Evolutionary conservation across 805 yeast species (phyloP).

Genomic region (Hanseniaspora meyeri): DNA sequence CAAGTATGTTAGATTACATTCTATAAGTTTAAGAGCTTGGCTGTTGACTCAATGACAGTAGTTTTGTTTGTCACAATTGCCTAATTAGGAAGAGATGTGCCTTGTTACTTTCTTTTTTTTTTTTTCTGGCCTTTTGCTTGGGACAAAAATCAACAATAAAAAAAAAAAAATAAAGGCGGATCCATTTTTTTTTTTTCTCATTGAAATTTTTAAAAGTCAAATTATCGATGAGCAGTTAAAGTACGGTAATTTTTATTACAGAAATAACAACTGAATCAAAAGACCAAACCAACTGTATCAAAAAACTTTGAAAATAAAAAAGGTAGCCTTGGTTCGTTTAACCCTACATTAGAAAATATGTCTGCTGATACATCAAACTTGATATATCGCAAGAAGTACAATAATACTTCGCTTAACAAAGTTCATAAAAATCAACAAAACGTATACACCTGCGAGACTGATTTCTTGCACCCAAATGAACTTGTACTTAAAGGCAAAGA

Average conservation of each 20-base stretch:
- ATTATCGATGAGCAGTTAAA: conserved; percentile 33
- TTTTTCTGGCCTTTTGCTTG: not conserved
- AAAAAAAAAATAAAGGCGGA: not conserved
- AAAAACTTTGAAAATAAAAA: too few relatives aligned
- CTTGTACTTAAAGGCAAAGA: not conserved
- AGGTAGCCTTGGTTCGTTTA: not conserved
- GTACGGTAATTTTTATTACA: too few relatives aligned
- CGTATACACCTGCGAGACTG: conserved; percentile 2
- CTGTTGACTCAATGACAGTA: too few relatives aligned
- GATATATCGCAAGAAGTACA: not conserved
- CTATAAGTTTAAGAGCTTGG: too few relatives aligned
- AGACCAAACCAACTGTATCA: not conserved
- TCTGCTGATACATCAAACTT: not conserved
- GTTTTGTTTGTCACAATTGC: not conserved
- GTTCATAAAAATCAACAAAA: not conserved
- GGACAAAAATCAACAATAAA: not conserved
- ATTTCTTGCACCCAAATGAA: conserved; percentile 5
- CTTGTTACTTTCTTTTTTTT: not conserved
- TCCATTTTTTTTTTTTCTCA: too few relatives aligned
- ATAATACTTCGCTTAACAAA: not conserved
- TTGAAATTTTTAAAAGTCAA: conserved; percentile 21
- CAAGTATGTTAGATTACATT: too few relatives aligned
- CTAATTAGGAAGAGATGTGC: not conserved
- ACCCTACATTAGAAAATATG: not conserved
- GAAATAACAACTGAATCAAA: too few relatives aligned